Conservation (phyloP, 768 basidiomycete genomes). For the Russula emetica region DNA sequence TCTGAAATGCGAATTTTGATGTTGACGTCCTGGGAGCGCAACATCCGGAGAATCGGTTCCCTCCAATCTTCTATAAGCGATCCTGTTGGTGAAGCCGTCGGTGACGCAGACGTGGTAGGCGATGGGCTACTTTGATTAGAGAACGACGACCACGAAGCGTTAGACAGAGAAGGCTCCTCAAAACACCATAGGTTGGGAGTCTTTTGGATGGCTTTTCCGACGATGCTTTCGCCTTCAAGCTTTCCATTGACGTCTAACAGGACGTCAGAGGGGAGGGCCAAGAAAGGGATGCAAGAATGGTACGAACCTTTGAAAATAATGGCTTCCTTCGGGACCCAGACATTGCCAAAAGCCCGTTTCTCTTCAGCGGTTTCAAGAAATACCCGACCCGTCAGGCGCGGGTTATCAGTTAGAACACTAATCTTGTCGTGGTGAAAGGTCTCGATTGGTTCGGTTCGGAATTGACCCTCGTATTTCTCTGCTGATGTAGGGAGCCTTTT, state of each 20-base stretch:
- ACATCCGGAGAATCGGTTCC: background rate
- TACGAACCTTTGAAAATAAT: constrained; percentile 17
- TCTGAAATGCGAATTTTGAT: background rate
- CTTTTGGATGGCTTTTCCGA: background rate
- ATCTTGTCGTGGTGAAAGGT: background rate
- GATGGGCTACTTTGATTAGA: background rate
- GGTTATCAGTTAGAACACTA: constrained; percentile 11
- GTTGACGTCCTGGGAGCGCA: background rate
- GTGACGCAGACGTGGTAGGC: background rate
- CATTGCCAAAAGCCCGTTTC: constrained; percentile 7
- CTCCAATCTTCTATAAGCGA: background rate
- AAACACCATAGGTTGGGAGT: constrained; percentile 1
- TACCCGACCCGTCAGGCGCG: background rate
- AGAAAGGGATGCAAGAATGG: background rate
- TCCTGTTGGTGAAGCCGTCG: background rate
- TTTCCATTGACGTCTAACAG: constrained; percentile 7
- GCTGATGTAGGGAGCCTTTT: background rate
- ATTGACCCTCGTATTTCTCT: background rate
- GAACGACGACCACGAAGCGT: background rate
- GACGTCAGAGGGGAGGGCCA: background rate
- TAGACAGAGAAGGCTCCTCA: background rate
- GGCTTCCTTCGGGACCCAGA: constrained; percentile 1
- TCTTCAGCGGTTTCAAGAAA: background rate
- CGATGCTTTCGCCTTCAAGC: constrained; percentile 6
- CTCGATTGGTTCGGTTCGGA: background rate